These are phyloP conservation scores for Phytophthora cryptogea DNA, from an alignment of 352 stramenopile genomes.

Conservation along the genomic window DNA sequence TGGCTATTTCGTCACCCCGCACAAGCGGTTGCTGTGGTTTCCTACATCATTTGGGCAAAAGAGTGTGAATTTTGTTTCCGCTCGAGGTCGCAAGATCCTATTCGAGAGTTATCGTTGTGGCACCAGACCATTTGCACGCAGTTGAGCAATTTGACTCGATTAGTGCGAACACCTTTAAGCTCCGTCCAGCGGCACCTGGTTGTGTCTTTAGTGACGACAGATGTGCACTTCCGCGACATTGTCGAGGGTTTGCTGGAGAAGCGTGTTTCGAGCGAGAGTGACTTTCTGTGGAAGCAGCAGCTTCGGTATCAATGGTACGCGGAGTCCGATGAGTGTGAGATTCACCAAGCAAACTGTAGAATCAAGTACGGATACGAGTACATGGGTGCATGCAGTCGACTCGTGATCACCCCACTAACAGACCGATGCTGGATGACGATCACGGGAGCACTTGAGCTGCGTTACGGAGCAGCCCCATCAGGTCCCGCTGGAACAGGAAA, in stretches of 20 bases:
- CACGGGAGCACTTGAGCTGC: slow-evolving; percentile 86
- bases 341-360: slow-evolving; percentile 65
- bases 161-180: slow-evolving; percentile 66
- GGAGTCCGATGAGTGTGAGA: slow-evolving; percentile 64
- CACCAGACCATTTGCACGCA: slow-evolving; percentile 73
- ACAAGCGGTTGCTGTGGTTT: slow-evolving; percentile 90
- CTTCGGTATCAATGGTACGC: slow-evolving; percentile 77
- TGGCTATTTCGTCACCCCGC: slow-evolving; percentile 91
- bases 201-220: slow-evolving; percentile 74
- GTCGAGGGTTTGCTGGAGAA: slow-evolving; percentile 66
- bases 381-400: slow-evolving; percentile 86
- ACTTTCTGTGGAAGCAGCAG: slow-evolving; percentile 82
- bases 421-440: slow-evolving; percentile 95
- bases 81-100: slow-evolving; percentile 52
- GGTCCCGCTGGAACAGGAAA: slow-evolving; percentile 92
- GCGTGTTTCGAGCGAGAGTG: slow-evolving; percentile 45
- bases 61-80: slow-evolving; percentile 74
- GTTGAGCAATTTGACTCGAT: slow-evolving; percentile 62
- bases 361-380: slow-evolving; percentile 93
- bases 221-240: slow-evolving; percentile 82
- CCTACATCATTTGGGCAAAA: slow-evolving; percentile 86
- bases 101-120: slow-evolving; percentile 60
- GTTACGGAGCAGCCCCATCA: slow-evolving; percentile 88
- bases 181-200: slow-evolving; percentile 59
- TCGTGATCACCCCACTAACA: slow-evolving; percentile 94